Percentiles rank a stretch among this genome's conserved stretches.
Conservation (phyloP, 371 early-diverging fungal species). For the Mortierella sp. region DNA sequence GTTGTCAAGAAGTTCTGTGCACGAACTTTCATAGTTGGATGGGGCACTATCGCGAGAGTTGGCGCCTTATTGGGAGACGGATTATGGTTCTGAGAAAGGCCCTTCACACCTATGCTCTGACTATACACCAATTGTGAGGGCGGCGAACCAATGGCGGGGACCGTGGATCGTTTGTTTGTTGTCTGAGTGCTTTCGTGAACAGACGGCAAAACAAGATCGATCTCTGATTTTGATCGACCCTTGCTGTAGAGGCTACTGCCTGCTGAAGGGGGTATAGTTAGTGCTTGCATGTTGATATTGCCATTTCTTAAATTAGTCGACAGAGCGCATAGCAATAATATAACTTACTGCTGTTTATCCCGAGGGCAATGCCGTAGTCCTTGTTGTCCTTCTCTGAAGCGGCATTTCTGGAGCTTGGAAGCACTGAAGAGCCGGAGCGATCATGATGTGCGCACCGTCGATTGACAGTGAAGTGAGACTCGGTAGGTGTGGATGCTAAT, state of each 20-base stretch:
- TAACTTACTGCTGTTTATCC: too few relatives aligned
- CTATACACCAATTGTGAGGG: neutral
- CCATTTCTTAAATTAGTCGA: neutral
- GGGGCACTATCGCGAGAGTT: neutral
- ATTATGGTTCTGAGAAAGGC: neutral
- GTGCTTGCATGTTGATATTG: neutral
- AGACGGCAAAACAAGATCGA: slow-evolving; percentile 23
- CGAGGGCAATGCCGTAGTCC: too few relatives aligned
- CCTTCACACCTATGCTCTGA: neutral
- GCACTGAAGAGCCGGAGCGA: too few relatives aligned
- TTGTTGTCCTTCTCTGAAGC: too few relatives aligned
- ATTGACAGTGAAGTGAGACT: too few relatives aligned
- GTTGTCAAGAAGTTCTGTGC: slow-evolving; percentile 45
- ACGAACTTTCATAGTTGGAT: slow-evolving; percentile 42
- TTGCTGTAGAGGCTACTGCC: slow-evolving; percentile 7
- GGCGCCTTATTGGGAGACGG: neutral
- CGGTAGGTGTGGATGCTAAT: too few relatives aligned
- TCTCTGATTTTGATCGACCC: slow-evolving; percentile 42
- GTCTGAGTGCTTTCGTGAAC: slow-evolving; percentile 2
- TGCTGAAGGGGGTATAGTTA: too few relatives aligned
- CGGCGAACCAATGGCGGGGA: neutral
- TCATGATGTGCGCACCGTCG: too few relatives aligned
- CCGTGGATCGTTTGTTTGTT: slow-evolving; percentile 1
- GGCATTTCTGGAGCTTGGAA: too few relatives aligned
- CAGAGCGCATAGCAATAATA: too few relatives aligned